Evolutionary conservation across 176 grass and related monocot genomes (phyloP).

Genomic region (Panicum miliaceum): DNA sequence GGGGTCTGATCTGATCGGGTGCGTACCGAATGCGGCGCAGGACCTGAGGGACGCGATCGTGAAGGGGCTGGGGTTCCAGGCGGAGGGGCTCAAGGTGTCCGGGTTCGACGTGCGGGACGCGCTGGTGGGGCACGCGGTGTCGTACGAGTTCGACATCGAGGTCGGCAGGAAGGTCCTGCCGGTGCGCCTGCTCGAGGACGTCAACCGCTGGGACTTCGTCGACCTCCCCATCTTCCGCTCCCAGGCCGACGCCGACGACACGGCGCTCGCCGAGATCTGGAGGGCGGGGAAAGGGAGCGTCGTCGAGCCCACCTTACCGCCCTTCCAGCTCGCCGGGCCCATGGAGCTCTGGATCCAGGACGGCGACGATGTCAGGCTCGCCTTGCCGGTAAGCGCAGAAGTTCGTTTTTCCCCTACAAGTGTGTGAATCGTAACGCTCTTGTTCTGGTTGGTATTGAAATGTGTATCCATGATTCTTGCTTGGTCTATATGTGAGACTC

Average conservation of each 20-base stretch:
- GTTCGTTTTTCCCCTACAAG: neutral
- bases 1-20: neutral
- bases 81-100: conserved; percentile 76
- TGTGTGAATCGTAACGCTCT: neutral
- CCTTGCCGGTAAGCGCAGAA: conserved; percentile 66
- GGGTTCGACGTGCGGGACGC: conserved; percentile 88
- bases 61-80: conserved; percentile 68
- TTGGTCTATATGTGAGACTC: neutral
- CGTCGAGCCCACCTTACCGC: conserved; percentile 54
- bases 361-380: conserved; percentile 77
- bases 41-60: conserved; percentile 85
- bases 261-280: conserved; percentile 63
- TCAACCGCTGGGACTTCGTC: conserved; percentile 80
- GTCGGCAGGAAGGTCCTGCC: conserved; percentile 75
- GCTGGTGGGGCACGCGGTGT: conserved; percentile 77
- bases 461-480: neutral
- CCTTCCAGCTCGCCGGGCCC: conserved; percentile 85
- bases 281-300: conserved; percentile 24
- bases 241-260: conserved; percentile 55
- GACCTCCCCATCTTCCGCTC: conserved; percentile 68
- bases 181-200: conserved; percentile 81
- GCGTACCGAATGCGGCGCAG: conserved; percentile 30
- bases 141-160: conserved; percentile 87
- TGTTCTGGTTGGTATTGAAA: conserved; percentile 15
- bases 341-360: conserved; percentile 96